Evolutionary conservation across 2,329 filamentous ascomycete genomes (phyloP).

Genomic region (Beauveria bassiana): DNA sequence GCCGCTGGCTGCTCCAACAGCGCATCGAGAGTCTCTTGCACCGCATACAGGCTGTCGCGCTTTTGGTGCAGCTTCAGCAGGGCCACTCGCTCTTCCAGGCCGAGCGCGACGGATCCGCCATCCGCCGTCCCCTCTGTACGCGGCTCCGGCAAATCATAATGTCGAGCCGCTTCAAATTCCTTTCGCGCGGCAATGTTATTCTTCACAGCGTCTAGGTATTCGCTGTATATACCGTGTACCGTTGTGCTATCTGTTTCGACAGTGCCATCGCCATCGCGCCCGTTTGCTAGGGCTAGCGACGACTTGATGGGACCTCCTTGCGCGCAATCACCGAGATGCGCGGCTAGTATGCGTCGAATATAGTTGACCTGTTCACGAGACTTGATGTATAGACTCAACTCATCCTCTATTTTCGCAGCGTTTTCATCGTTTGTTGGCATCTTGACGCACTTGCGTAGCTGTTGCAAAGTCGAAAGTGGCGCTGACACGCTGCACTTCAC

Average conservation of each 20-base stretch:
- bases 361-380: conserved; percentile 49
- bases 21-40: conserved; percentile 44
- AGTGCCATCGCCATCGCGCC: conserved; percentile 18
- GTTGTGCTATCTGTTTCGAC: conserved; percentile 22
- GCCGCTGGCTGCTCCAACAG: conserved; percentile 46
- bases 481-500: not conserved
- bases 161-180: conserved; percentile 32
- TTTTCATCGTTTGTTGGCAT: conserved; percentile 27
- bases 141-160: conserved; percentile 6
- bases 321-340: conserved; percentile 43
- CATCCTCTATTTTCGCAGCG: conserved; percentile 30
- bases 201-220: conserved; percentile 47
- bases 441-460: conserved; percentile 2
- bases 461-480: not conserved
- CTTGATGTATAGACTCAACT: conserved; percentile 45
- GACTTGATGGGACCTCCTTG: conserved; percentile 31
- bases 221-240: conserved; percentile 40
- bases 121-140: conserved; percentile 11
- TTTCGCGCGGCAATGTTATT: conserved; percentile 44
- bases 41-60: conserved; percentile 39
- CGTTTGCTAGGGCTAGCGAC: conserved; percentile 42
- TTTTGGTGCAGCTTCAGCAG: conserved; percentile 45
- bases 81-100: conserved; percentile 43
- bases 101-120: conserved; percentile 15
- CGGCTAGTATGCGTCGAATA: conserved; percentile 47